Evolutionary conservation across 768 basidiomycete genomes (phyloP).

Genomic region (Tylopilus felleus): DNA sequence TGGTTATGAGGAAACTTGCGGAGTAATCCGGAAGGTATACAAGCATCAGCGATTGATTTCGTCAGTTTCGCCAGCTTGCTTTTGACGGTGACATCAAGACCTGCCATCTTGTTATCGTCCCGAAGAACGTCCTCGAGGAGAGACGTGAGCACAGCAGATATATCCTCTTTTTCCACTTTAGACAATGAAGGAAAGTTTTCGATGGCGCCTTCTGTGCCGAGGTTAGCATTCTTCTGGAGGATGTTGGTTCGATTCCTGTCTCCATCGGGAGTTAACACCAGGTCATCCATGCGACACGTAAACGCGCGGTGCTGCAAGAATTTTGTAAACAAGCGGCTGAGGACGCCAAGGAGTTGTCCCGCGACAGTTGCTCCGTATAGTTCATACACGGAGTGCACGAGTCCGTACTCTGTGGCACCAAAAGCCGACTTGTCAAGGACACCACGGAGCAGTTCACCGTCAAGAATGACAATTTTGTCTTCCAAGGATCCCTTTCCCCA

Average conservation of each 20-base stretch:
- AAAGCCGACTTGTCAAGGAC: constrained; percentile 97
- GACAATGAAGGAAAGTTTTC: constrained; percentile 83
- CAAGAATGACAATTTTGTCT: constrained; percentile 84
- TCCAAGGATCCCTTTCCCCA: constrained; percentile 83
- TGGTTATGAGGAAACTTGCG: constrained; percentile 97
- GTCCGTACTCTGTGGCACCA: constrained; percentile 92
- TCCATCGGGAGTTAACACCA: constrained; percentile 82
- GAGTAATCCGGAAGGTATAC: constrained; percentile 81
- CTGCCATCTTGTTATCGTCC: constrained; percentile 97
- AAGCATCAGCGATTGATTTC: constrained; percentile 82
- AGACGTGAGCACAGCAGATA: constrained; percentile 52
- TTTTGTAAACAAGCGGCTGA: constrained; percentile 94
- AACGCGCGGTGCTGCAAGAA: constrained; percentile 96
- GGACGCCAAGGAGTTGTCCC: constrained; percentile 86
- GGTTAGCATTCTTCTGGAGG: constrained; percentile 59
- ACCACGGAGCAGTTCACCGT: constrained; percentile 91
- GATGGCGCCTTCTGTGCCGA: constrained; percentile 85
- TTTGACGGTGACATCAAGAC: constrained; percentile 90
- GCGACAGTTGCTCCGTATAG: constrained; percentile 88
- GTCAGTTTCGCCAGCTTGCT: constrained; percentile 82
- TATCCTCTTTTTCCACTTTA: constrained; percentile 47
- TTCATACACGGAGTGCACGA: constrained; percentile 96
- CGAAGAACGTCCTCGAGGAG: constrained; percentile 90
- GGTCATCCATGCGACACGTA: constrained; percentile 98
- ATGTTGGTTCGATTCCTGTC: constrained; percentile 67